phyloP scores from a whole-genome alignment of 1,284 basidiomycete species.

The Schizophyllum commune region DNA sequence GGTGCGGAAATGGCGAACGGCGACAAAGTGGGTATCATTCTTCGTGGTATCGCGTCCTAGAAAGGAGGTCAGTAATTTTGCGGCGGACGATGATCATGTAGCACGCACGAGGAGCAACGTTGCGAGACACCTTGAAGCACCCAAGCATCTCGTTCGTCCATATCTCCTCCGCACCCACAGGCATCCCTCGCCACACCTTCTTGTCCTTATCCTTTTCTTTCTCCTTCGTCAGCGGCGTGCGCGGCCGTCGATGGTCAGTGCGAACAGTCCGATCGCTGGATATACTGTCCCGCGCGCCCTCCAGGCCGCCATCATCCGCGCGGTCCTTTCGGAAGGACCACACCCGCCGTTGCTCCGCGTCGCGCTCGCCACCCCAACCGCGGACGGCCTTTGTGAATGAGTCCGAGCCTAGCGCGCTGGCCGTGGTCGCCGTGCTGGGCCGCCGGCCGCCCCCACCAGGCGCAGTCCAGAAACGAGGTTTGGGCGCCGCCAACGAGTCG shows the following conservation, averaged over 20 bases:
- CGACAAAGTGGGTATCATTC: conserved; percentile 58
- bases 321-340: conserved; percentile 63
- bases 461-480: background rate
- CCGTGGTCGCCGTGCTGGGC: conserved; percentile 36
- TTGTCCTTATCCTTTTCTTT: conserved; percentile 14
- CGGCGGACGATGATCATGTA: conserved; percentile 2
- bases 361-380: conserved; percentile 38
- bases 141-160: conserved; percentile 65
- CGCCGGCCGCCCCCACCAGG: conserved; percentile 27
- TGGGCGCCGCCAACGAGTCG: background rate
- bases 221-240: conserved; percentile 15
- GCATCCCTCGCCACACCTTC: conserved; percentile 30
- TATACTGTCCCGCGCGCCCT: conserved; percentile 1
- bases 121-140: conserved; percentile 51
- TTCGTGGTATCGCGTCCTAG: conserved; percentile 40
- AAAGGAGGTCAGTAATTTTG: conserved; percentile 6
- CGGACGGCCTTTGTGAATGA: conserved; percentile 48
- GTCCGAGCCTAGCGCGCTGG: conserved; percentile 41
- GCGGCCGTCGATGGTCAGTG: background rate
- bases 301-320: conserved; percentile 26
- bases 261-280: conserved; percentile 13
- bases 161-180: conserved; percentile 48
- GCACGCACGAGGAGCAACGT: conserved; percentile 39
- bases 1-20: conserved; percentile 48
- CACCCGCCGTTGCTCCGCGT: conserved; percentile 34